Evolutionary conservation across 345 rosid genomes (phyloP).

Genomic region (Moricandia moricandioides): DNA sequence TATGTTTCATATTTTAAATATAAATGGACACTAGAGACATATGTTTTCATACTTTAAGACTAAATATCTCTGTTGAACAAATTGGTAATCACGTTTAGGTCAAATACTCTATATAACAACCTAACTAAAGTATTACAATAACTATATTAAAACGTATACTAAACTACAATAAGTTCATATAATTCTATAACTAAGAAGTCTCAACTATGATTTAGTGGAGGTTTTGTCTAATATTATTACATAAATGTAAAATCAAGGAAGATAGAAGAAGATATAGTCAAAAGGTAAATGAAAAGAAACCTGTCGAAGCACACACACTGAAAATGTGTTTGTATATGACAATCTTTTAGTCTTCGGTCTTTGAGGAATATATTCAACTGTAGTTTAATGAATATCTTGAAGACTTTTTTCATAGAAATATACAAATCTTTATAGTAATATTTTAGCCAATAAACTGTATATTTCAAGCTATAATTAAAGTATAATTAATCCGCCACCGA

Average conservation of each 20-base stretch:
- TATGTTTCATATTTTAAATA: not conserved
- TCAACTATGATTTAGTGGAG: not conserved
- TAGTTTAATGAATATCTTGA: conserved; percentile 2
- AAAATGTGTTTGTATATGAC: not conserved
- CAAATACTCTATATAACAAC: not conserved
- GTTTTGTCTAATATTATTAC: not conserved
- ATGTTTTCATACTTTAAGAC: not conserved
- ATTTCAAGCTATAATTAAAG: conserved; percentile 12
- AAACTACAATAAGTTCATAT: not conserved
- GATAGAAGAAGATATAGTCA: not conserved
- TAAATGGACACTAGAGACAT: not conserved
- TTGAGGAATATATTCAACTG: conserved; percentile 35
- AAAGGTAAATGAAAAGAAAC: conserved; percentile 2
- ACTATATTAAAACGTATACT: not conserved
- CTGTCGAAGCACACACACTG: conserved; percentile 5
- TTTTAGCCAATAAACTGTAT: conserved; percentile 8
- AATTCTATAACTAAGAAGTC: not conserved
- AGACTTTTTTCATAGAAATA: not conserved
- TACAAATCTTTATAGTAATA: conserved; percentile 15
- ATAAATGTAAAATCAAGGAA: not conserved
- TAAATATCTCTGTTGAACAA: not conserved
- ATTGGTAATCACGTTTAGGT: not conserved
- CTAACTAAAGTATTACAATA: not conserved
- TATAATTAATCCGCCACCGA: conserved; percentile 21
- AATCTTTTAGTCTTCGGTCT: conserved; percentile 13